These are phyloP conservation scores for Botrytis hyacinthi DNA, from an alignment of 2,329 filamentous ascomycete genomes.

Conservation along the genomic window DNA sequence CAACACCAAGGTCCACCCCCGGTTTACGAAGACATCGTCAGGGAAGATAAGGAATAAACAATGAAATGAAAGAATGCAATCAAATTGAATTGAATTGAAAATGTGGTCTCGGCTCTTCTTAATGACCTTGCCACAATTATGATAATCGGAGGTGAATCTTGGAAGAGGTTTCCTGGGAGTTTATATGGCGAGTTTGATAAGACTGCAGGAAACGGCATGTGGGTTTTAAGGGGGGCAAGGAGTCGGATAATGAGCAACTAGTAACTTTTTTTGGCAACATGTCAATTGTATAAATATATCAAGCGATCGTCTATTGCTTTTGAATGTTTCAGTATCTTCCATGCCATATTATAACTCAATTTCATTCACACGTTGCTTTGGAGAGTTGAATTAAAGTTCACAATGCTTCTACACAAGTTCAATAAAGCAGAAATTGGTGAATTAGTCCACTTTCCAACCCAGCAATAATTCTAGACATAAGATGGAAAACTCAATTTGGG, in stretches of 20 bases:
- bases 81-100: background rate
- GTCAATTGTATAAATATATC: slow-evolving; percentile 11
- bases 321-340: background rate
- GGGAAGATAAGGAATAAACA: slow-evolving; percentile 27
- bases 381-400: background rate
- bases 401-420: background rate
- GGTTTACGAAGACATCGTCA: slow-evolving; percentile 33
- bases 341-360: background rate
- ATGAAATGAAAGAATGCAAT: background rate
- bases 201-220: background rate
- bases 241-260: background rate
- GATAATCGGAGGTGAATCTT: background rate
- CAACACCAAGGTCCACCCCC: slow-evolving; percentile 35
- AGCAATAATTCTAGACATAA: background rate
- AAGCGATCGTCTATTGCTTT: background rate
- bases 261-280: background rate
- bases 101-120: background rate
- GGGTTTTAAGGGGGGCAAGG: background rate
- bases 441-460: background rate
- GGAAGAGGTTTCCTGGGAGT: background rate
- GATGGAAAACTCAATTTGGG: background rate
- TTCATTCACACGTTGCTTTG: background rate
- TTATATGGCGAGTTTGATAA: background rate
- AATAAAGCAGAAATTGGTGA: background rate
- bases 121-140: background rate